phyloP scores from a whole-genome alignment of 495 filamentous ascomycete species.

The Penicillium salamii region DNA sequence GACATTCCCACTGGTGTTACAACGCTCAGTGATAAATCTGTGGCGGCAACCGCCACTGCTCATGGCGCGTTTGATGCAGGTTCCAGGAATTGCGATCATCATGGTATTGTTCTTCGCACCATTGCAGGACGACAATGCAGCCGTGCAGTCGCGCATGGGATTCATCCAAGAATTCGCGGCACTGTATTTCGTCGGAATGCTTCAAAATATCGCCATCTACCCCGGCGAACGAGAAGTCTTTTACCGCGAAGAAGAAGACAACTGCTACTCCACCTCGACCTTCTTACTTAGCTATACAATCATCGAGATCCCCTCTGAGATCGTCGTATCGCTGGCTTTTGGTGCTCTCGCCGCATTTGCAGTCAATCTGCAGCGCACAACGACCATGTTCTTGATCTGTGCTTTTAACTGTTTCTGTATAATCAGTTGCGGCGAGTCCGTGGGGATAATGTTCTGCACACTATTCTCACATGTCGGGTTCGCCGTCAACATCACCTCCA shows the following conservation, averaged over 20 bases:
- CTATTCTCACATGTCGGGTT: slow-evolving; percentile 72
- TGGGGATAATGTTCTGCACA: slow-evolving; percentile 80
- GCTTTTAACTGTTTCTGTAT: slow-evolving; percentile 69
- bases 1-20: slow-evolving; percentile 62
- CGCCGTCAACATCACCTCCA: slow-evolving; percentile 64
- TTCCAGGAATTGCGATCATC: slow-evolving; percentile 63
- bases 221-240: slow-evolving; percentile 67
- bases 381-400: slow-evolving; percentile 60
- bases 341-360: slow-evolving; percentile 57
- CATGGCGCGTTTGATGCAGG: slow-evolving; percentile 64
- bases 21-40: slow-evolving; percentile 63
- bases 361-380: slow-evolving; percentile 58
- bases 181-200: slow-evolving; percentile 75
- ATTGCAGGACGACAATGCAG: slow-evolving; percentile 61
- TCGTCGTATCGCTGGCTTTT: slow-evolving; percentile 61
- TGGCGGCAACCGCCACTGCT: slow-evolving; percentile 61
- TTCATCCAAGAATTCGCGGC: slow-evolving; percentile 67
- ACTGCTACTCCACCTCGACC: slow-evolving; percentile 61
- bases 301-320: slow-evolving; percentile 67
- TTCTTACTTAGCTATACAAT: slow-evolving; percentile 67
- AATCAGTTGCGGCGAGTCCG: slow-evolving; percentile 67
- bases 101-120: slow-evolving; percentile 71
- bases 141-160: slow-evolving; percentile 67
- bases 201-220: slow-evolving; percentile 73
- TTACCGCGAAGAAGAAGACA: slow-evolving; percentile 67